Base-by-base conservation (phyloP, 2,329 filamentous ascomycete species). In the Pseudopithomyces chartarum region DNA sequence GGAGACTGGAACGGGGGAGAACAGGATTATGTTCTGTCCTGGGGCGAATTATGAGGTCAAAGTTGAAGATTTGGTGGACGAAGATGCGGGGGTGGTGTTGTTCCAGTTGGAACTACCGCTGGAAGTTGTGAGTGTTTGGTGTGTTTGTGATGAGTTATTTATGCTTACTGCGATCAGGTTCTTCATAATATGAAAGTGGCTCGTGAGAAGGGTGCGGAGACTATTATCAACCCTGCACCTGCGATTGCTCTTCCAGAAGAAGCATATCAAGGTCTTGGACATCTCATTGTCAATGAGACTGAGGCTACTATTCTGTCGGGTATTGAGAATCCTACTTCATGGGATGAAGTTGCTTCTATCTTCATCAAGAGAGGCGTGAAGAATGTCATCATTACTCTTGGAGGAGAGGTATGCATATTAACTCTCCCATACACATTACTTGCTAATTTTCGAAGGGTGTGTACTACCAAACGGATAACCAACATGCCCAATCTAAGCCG, bases 221-320 rank as follows among this genome's bases (percentile, higher is more conserved):
- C 94, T 2, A 83, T 97, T 48, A 83, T 97, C 61, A 98, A 97
- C 74, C 92, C 93, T 15, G 93, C 93, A 2, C 80, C 80, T 1
- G 92, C 92, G 3, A 83, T 87, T 43, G 75, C 79, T 8, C 77
- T 97, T 3, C 92, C 91, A 1, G 80, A 80, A 0, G 81, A 85
- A 26, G 87, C 86, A 8, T 95, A 90, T 71, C 66, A 73, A 6
- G 85, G 84, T 1, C 82, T 97, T 32, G 86, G 87, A 40, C 91
- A 96, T 67, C 81, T 97, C 42, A 85, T 97, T 49, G 85, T 97
- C 67, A 97, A 98, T 70, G 93, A 97, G 80, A 95, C 89, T 1
- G 93, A 97, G 79, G 91, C 92, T 2, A 84, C 87, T 8, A 84
- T 93, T 48, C 82, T 96, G 53, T 87, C 85, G 0, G 86, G 84